These are phyloP conservation scores for Didymella arachidicola DNA, from an alignment of 2,329 filamentous ascomycete species.

Conservation along the genomic window DNA sequence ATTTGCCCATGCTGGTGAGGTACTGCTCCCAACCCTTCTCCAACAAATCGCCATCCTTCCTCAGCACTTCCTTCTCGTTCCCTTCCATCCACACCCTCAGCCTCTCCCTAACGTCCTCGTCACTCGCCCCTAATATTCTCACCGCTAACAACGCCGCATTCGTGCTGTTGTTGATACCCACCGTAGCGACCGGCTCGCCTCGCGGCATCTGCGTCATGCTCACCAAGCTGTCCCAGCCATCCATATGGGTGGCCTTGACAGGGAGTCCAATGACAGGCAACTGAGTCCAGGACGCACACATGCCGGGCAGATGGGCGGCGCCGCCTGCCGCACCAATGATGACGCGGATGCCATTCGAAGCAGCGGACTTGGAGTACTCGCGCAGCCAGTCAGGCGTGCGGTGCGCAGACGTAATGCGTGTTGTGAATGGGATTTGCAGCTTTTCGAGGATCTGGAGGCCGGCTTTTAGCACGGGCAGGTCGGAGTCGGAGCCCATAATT, in stretches of 20 bases:
- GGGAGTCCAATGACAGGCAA: slow-evolving; percentile 61
- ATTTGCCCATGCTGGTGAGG: slow-evolving; percentile 52
- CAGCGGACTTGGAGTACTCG: slow-evolving; percentile 53
- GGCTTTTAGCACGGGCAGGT: slow-evolving; percentile 71
- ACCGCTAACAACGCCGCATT: slow-evolving; percentile 59
- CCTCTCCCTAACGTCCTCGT: slow-evolving; percentile 63
- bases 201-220: slow-evolving; percentile 62
- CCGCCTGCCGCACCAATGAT: slow-evolving; percentile 61
- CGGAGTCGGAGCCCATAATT: slow-evolving; percentile 85
- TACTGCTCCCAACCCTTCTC: slow-evolving; percentile 66
- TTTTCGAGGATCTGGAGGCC: slow-evolving; percentile 71
- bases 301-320: slow-evolving; percentile 61
- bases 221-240: slow-evolving; percentile 60
- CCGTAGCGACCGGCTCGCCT: slow-evolving; percentile 54
- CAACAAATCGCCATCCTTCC: slow-evolving; percentile 66
- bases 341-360: slow-evolving; percentile 50
- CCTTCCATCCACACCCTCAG: slow-evolving; percentile 68
- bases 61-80: slow-evolving; percentile 69
- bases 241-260: slow-evolving; percentile 59
- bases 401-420: slow-evolving; percentile 78
- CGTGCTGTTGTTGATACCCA: slow-evolving; percentile 57
- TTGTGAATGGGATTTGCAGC: slow-evolving; percentile 76
- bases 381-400: slow-evolving; percentile 60
- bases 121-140: slow-evolving; percentile 55
- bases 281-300: slow-evolving; percentile 59